These are phyloP conservation scores for Endoconidiophora laricicola DNA, from an alignment of 2,329 filamentous ascomycete genomes.

Conservation along the genomic window DNA sequence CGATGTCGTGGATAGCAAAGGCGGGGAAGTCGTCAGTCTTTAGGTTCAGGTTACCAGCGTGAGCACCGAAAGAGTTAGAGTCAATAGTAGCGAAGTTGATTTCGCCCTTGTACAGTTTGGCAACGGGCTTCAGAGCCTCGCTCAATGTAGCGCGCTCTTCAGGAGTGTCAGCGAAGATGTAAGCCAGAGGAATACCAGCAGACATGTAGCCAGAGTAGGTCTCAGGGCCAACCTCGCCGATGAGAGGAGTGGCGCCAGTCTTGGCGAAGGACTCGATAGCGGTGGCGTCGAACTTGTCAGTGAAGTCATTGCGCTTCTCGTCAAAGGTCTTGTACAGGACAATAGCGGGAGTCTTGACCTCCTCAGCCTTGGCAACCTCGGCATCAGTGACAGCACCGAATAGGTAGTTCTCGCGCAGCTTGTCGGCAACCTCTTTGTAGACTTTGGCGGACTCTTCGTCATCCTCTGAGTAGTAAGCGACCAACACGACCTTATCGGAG, in stretches of 20 bases:
- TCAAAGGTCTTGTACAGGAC: constrained; percentile 97
- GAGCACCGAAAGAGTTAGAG: constrained; percentile 81
- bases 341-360: constrained; percentile 69
- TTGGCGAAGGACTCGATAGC: constrained; percentile 72
- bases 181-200: constrained; percentile 79
- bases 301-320: constrained; percentile 78
- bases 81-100: constrained; percentile 98
- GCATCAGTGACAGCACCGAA: constrained; percentile 81
- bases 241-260: constrained; percentile 69
- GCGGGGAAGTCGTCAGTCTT: constrained; percentile 89
- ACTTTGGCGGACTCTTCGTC: constrained; percentile 79
- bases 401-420: constrained; percentile 76
- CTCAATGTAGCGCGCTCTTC: constrained; percentile 76
- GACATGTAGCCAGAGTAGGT: constrained; percentile 94
- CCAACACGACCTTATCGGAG: constrained; percentile 86
- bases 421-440: constrained; percentile 56
- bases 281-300: constrained; percentile 65
- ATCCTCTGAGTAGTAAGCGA: constrained; percentile 68
- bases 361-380: constrained; percentile 73
- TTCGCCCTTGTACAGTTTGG: constrained; percentile 79
- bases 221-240: constrained; percentile 92
- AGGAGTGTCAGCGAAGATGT: constrained; percentile 86
- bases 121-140: constrained; percentile 65
- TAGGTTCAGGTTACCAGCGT: constrained; percentile 93
- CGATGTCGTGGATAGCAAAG: constrained; percentile 91